Conservation (phyloP, 495 filamentous ascomycete species). For the Hapsidospora chrysogenum region DNA sequence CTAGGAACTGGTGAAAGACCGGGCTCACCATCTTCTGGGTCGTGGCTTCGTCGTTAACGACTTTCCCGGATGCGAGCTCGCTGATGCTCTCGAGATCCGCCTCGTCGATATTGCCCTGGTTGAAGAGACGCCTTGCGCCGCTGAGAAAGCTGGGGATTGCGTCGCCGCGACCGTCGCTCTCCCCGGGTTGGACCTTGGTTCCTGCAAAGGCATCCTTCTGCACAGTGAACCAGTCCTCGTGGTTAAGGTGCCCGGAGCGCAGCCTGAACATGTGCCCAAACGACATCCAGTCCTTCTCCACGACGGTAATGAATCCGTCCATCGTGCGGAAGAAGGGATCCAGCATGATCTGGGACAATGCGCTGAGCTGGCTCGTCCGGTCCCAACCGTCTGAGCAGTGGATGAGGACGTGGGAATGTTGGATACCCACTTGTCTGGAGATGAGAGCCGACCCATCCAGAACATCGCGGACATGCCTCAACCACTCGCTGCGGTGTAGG, state of each 20-base stretch:
- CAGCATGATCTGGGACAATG: constrained; percentile 82
- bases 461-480: constrained; percentile 76
- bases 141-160: constrained; percentile 75
- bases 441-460: constrained; percentile 75
- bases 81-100: constrained; percentile 42
- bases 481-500: constrained; percentile 72
- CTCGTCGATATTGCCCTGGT: constrained; percentile 50
- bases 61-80: constrained; percentile 11
- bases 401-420: constrained; percentile 87
- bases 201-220: constrained; percentile 52
- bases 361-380: constrained; percentile 86
- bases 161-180: constrained; percentile 43
- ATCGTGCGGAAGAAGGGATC: constrained; percentile 93
- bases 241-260: constrained; percentile 67
- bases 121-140: constrained; percentile 82
- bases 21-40: constrained; percentile 77
- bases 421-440: constrained; percentile 73
- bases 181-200: constrained; percentile 33
- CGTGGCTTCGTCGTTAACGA: constrained; percentile 26
- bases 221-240: constrained; percentile 88
- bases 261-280: constrained; percentile 97
- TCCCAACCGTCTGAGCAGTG: constrained; percentile 99
- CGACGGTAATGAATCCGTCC: constrained; percentile 84
- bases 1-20: constrained; percentile 96
- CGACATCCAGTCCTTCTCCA: constrained; percentile 96